Evolutionary conservation across 441 rosid genomes (phyloP).

Genomic region (Arabidopsis hybrid): DNA sequence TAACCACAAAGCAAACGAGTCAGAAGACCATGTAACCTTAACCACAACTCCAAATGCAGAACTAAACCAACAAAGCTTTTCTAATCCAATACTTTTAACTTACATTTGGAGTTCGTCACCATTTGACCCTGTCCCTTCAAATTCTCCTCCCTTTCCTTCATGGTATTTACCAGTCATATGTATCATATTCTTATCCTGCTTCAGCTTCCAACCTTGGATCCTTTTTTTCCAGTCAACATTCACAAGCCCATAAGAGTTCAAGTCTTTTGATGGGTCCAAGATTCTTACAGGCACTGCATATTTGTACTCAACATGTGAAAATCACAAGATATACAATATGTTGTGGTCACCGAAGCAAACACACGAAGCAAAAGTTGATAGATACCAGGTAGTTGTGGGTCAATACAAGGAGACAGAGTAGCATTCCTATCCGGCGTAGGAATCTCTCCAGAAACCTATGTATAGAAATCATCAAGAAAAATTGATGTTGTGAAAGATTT

Average conservation of each 20-base stretch:
- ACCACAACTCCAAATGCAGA: not conserved
- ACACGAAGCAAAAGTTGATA: slow-evolving; percentile 27
- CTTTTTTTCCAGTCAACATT: slow-evolving; percentile 98
- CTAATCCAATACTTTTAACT: slow-evolving; percentile 35
- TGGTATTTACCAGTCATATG: slow-evolving; percentile 70
- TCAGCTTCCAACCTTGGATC: slow-evolving; percentile 94
- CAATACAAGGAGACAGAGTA: slow-evolving; percentile 73
- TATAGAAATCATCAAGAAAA: not conserved
- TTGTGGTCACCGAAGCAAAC: not conserved
- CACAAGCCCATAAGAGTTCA: slow-evolving; percentile 93
- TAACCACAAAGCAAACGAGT: not conserved
- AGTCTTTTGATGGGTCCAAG: slow-evolving; percentile 94
- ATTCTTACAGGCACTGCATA: slow-evolving; percentile 85
- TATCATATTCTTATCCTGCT: slow-evolving; percentile 81
- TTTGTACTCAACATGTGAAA: slow-evolving; percentile 38
- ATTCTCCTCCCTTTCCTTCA: slow-evolving; percentile 90
- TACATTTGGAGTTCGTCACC: slow-evolving; percentile 95
- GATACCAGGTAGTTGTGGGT: slow-evolving; percentile 93
- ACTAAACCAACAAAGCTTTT: slow-evolving; percentile 10
- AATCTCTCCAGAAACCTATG: slow-evolving; percentile 91
- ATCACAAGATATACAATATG: slow-evolving; percentile 4
- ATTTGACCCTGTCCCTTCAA: slow-evolving; percentile 91
- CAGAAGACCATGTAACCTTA: not conserved
- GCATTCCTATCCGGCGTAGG: slow-evolving; percentile 73
- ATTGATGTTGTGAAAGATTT: not conserved